A percentile compares a stretch with the other conserved stretches of the same genome.
Evolutionary conservation across 805 yeast genomes (phyloP).

Genomic region (Metschnikowia anglica): DNA sequence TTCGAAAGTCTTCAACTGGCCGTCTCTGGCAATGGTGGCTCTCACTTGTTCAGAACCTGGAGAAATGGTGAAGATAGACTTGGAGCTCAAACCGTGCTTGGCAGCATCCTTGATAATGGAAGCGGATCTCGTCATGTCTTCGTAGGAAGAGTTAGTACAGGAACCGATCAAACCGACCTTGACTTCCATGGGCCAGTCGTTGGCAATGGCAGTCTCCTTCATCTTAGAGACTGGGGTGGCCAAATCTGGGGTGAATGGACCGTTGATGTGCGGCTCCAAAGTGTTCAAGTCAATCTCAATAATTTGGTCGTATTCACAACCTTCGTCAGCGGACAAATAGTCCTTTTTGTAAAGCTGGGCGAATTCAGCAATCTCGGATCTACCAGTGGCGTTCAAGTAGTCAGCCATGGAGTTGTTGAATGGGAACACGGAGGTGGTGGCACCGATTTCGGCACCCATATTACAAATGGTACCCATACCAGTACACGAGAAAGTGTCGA

Average conservation of each 20-base stretch:
- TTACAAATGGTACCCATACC: constrained; percentile 99
- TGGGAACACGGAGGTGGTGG: constrained; percentile 97
- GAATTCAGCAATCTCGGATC: constrained; percentile 80
- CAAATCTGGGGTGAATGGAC: constrained; percentile 98
- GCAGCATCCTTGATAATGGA: constrained; percentile 91
- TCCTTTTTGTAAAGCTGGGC: constrained; percentile 66
- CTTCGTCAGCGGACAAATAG: constrained; percentile 81
- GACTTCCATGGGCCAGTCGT: constrained; percentile 91
- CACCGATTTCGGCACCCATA: constrained; percentile 99
- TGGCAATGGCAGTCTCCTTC: constrained; percentile 76
- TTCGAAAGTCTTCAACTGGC: constrained; percentile 82
- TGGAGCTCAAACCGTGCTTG: constrained; percentile 85
- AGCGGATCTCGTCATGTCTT: constrained; percentile 97
- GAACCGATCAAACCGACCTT: constrained; percentile 97
- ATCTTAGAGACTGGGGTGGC: constrained; percentile 91
- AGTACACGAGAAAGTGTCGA: constrained; percentile 86
- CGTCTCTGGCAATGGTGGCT: constrained; percentile 97
- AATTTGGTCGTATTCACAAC: constrained; percentile 90
- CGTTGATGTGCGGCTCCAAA: constrained; percentile 94
- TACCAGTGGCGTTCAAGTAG: constrained; percentile 82
- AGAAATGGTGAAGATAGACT: constrained; percentile 88
- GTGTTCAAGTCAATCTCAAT: constrained; percentile 86
- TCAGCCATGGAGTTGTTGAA: constrained; percentile 86
- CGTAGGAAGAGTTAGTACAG: constrained; percentile 97
- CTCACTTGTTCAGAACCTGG: constrained; percentile 99